Evolutionary conservation across 305 asterid species (phyloP).

Genomic region (Fraxinus latifolia): DNA sequence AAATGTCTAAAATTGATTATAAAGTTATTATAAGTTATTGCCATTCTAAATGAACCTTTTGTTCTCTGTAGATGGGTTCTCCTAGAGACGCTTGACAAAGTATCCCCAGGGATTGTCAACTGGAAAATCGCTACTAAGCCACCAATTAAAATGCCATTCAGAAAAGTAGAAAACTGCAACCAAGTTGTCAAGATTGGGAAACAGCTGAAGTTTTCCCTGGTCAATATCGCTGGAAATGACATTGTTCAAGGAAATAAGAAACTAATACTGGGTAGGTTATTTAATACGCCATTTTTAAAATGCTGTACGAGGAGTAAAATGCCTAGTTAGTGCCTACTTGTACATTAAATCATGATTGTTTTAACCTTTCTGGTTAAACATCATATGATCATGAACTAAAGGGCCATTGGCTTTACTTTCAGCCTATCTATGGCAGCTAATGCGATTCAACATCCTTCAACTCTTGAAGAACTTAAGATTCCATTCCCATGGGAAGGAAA

Average conservation of each 20-base stretch:
- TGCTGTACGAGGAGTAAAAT: not conserved
- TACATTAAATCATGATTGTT: not conserved
- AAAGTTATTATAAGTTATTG: constrained; percentile 7
- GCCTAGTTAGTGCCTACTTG: not conserved
- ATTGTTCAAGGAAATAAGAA: constrained; percentile 94
- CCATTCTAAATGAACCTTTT: constrained; percentile 11
- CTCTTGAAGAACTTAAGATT: constrained; percentile 80
- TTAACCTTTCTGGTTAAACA: not conserved
- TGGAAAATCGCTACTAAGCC: constrained; percentile 92
- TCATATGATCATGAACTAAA: constrained; percentile 14
- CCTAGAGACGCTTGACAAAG: constrained; percentile 82
- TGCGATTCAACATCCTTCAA: constrained; percentile 92
- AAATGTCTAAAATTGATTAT: not conserved
- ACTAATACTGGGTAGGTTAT: constrained; percentile 66
- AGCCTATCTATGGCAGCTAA: constrained; percentile 97
- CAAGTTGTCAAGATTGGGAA: constrained; percentile 93
- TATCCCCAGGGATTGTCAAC: constrained; percentile 82
- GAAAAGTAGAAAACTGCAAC: constrained; percentile 96
- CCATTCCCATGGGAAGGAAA: constrained; percentile 88
- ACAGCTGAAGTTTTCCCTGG: constrained; percentile 84
- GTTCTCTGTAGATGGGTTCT: constrained; percentile 76
- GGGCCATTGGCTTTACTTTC: constrained; percentile 33
- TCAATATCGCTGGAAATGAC: constrained; percentile 87
- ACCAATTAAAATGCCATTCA: constrained; percentile 92
- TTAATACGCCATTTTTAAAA: not conserved